Percentiles rank a stretch among this genome's conserved stretches.
Conservation (phyloP, 306 rosid species). For the Lathyrus sativus region DNA sequence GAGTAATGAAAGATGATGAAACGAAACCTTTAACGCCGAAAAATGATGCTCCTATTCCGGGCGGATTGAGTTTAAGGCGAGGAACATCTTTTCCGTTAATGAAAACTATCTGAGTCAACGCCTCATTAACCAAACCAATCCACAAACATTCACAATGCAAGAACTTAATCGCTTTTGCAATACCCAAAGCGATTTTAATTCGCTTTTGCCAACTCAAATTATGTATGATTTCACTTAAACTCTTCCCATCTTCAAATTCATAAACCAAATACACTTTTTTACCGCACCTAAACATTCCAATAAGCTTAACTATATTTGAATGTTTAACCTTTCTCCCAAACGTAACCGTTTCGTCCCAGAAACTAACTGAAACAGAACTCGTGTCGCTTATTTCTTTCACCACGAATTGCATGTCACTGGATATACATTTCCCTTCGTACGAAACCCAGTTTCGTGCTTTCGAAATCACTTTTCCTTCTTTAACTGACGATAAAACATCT, state of each 20-base stretch:
- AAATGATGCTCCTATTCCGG: conserved; percentile 29
- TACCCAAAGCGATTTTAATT: conserved; percentile 56
- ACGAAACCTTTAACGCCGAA: conserved; percentile 46
- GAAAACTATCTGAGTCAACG: conserved; percentile 60
- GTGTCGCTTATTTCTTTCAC: conserved; percentile 52
- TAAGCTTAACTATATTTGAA: conserved; percentile 54
- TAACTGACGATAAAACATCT: conserved; percentile 50
- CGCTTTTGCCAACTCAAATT: conserved; percentile 69
- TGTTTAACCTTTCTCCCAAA: conserved; percentile 59
- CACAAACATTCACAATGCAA: conserved; percentile 53
- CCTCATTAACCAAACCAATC: conserved; percentile 42
- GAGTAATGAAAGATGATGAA: conserved; percentile 60
- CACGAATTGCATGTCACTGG: conserved; percentile 47
- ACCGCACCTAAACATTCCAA: conserved; percentile 60
- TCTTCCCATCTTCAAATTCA: conserved; percentile 49
- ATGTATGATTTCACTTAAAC: conserved; percentile 47
- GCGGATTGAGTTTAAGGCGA: conserved; percentile 53
- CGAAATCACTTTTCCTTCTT: conserved; percentile 52
- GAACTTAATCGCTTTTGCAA: conserved; percentile 62
- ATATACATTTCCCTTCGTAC: conserved; percentile 51
- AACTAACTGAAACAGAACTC: conserved; percentile 42
- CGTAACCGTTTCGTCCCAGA: conserved; percentile 56
- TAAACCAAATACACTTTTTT: conserved; percentile 61
- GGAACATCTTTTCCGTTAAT: conserved; percentile 58
- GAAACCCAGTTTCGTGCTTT: conserved; percentile 52